Conservation (phyloP, 805 yeast species). For the Cyberlindnera amylophila region DNA sequence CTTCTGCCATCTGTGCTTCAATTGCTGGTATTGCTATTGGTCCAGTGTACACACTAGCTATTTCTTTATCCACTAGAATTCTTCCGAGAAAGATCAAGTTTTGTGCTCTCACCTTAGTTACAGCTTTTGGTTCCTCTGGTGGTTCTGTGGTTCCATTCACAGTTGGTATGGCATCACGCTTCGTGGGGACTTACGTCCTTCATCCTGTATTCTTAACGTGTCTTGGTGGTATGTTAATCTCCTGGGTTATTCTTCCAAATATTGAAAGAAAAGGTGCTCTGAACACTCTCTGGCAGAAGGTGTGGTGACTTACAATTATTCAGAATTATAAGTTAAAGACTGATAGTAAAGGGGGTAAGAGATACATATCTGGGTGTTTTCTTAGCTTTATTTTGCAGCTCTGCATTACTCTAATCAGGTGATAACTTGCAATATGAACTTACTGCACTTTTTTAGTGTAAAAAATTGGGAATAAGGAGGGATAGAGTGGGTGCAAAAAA, state of each 20-base stretch:
- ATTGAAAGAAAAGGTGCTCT: slow-evolving; percentile 31
- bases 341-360: too few species aligned
- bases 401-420: too few species aligned
- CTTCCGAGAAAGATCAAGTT: slow-evolving; percentile 49
- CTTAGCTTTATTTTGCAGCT: too few species aligned
- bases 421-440: too few species aligned
- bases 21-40: slow-evolving; percentile 52
- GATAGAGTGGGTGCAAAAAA: too few species aligned
- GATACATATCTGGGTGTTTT: too few species aligned
- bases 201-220: slow-evolving; percentile 43
- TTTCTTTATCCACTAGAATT: slow-evolving; percentile 40
- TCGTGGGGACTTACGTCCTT: slow-evolving; percentile 43
- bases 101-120: slow-evolving; percentile 44
- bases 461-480: too few species aligned
- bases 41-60: slow-evolving; percentile 50
- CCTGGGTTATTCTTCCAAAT: slow-evolving; percentile 44
- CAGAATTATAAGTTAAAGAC: too few species aligned
- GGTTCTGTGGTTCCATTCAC: slow-evolving; percentile 52
- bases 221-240: slow-evolving; percentile 30
- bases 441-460: too few species aligned
- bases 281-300: slow-evolving; percentile 20
- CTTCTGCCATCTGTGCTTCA: slow-evolving; percentile 42
- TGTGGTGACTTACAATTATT: slow-evolving; percentile 16
- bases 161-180: slow-evolving; percentile 46
- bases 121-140: slow-evolving; percentile 54